Evolutionary conservation across 2,329 filamentous ascomycete species (phyloP).

Genomic region (Fusarium cicatricum): DNA sequence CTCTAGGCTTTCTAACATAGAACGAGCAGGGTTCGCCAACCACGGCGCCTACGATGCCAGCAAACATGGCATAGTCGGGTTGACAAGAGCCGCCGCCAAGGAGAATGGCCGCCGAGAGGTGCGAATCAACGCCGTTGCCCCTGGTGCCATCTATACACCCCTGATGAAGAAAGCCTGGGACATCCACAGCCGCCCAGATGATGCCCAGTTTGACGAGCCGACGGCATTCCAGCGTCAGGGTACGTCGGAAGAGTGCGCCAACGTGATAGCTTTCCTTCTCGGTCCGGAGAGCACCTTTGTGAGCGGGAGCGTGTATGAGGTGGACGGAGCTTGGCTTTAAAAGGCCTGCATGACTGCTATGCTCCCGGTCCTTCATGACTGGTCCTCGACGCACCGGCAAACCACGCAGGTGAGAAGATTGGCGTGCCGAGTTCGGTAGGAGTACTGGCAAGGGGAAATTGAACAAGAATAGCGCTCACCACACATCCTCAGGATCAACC

Average conservation of each 20-base stretch:
- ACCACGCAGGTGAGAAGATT: background rate
- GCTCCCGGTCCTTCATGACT: background rate
- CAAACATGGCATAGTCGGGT: conserved; percentile 50
- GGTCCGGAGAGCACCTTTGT: conserved; percentile 48
- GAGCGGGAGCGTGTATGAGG: conserved; percentile 52
- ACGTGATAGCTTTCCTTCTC: conserved; percentile 48
- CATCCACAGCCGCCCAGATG: conserved; percentile 43
- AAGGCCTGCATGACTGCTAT: background rate
- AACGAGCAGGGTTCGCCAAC: conserved; percentile 44
- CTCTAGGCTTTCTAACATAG: conserved; percentile 22
- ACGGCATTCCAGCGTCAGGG: conserved; percentile 55
- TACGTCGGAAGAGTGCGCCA: conserved; percentile 50
- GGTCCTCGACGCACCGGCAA: background rate
- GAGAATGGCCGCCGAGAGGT: conserved; percentile 55
- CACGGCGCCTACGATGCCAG: conserved; percentile 51
- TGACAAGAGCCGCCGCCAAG: conserved; percentile 49
- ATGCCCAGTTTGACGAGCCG: conserved; percentile 53
- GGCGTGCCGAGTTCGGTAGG: conserved; percentile 54
- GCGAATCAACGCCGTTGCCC: conserved; percentile 56
- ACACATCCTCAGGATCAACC: conserved; percentile 87
- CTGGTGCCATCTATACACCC: conserved; percentile 59
- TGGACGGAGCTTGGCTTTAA: conserved; percentile 55
- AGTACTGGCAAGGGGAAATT: conserved; percentile 1
- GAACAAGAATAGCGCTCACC: conserved; percentile 55
- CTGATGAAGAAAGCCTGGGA: conserved; percentile 57